A percentile compares a stretch with the other conserved stretches of the same genome.
These are phyloP conservation scores for Rehmannia glutinosa DNA, from an alignment of 257 asterid genomes.

Conservation along the genomic window DNA sequence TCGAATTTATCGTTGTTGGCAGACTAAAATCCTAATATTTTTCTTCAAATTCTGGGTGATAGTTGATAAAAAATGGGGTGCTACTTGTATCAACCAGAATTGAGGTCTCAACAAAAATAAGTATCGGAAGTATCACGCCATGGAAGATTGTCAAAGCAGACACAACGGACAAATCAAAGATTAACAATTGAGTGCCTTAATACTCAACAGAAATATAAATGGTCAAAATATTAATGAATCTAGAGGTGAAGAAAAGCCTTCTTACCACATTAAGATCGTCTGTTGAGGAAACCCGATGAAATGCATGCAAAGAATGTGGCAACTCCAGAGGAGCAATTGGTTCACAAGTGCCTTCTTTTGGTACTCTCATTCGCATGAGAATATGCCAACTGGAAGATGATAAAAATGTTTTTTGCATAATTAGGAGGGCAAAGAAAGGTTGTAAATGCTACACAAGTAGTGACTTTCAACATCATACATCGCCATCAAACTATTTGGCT, in stretches of 20 bases:
- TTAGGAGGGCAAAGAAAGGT: too few relatives aligned
- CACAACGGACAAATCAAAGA: too few relatives aligned
- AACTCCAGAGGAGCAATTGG: constrained; percentile 82
- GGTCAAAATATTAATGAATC: not conserved
- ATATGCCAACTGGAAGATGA: constrained; percentile 76
- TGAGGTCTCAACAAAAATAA: not conserved
- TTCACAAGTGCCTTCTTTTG: constrained; percentile 57
- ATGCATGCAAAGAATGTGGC: constrained; percentile 83
- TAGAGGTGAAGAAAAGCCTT: not conserved
- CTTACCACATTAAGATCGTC: constrained; percentile 65
- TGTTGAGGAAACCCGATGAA: constrained; percentile 59
- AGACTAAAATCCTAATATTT: not conserved
- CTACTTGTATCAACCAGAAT: too few relatives aligned
- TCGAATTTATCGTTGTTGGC: not conserved
- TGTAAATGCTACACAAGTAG: too few relatives aligned
- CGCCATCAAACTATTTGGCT: too few relatives aligned
- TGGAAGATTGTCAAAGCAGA: not conserved
- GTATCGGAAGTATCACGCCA: not conserved
- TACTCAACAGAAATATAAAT: not conserved
- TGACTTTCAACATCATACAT: too few relatives aligned
- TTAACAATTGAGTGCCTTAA: not conserved
- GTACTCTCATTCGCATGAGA: constrained; percentile 76
- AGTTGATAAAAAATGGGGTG: too few relatives aligned
- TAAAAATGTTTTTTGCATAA: not conserved
- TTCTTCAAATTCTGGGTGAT: not conserved